Base-by-base conservation (phyloP, 2,329 filamentous ascomycete species). In the Thyridium curvatum region DNA sequence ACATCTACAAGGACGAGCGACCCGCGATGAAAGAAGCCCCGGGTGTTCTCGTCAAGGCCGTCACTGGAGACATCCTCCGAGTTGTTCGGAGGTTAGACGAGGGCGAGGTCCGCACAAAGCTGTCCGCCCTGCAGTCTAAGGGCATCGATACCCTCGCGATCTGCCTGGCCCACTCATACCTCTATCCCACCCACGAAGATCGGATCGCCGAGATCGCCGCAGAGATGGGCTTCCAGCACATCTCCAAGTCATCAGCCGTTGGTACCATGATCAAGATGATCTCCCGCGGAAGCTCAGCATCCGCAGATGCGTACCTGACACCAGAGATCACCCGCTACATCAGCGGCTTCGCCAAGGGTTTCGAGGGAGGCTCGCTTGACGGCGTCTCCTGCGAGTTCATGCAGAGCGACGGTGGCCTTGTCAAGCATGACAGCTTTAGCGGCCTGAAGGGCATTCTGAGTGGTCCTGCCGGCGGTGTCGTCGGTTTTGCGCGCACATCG, bases 211-310 rank as follows among this genome's bases (percentile, higher is more conserved):
- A 66, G 46, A 64, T 85, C 31, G 82, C 82, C 2, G 68, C 64
- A 40, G 75, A 82, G 13, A 77, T 84, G 45, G 82, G 82, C 3
- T 86, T 86, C 50, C 64, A 72, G 35, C 79, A 86, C 56, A 76
- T 86, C 39, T 82, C 77, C 44, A 60, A 84, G 32, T 82, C 77
- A 40, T 77, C 82, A 46, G 72, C 82, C 52, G 66, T 84, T 32
- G 82, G 84, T 74, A 80, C 80, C 7, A 86, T 85, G 81, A 85
- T 86, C 59, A 86, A 86, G 57, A 64, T 86, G 15, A 75, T 86
- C 2, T 79, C 83, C 4, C 65, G 83, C 49, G 79, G 79, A 8
- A 84, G 79, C 3, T 85, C 81, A 15, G 80, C 82, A 2, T 83
- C 79, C 46, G 82, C 82, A n/a, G 83, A 86, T 61, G 82, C 83